Base-by-base conservation (phyloP, 192 early-diverging fungal genomes). In the Chytriomyces sp. region DNA sequence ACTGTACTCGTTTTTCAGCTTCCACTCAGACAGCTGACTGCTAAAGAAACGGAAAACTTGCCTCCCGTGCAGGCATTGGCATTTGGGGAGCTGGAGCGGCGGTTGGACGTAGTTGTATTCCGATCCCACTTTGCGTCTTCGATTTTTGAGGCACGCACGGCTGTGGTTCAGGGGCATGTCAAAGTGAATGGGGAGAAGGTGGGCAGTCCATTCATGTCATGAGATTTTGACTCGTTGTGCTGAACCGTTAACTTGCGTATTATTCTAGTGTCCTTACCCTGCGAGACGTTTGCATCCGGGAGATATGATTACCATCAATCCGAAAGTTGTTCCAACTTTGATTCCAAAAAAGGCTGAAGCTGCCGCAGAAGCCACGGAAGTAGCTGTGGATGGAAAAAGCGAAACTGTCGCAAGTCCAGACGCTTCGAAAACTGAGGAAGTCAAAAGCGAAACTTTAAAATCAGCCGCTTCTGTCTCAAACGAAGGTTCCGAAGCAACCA, bases 91-190 rank as follows among this genome's bases (percentile, higher is more conserved):
- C 87, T 96, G 79, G 97, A 99, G 87, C 83, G 96, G 70, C 86
- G 97, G 13, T 75, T 98, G 65, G 97, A 99, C 84, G 93, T 95
- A 79, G 92, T 96, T 75, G 86, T 99, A 74, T 97, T 97, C 83
- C 86, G 97, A 68, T 91, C 91, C 71, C 94, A 94, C 84, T 96
- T 99, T 87, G 94, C 93, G 16, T 88, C 89, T 48, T 93, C 91
- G 60, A 91, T 97, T 78, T 94, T 89, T 82, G 87, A 90, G 85
- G 97, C 97, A 45, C 87, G 95, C 66, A 89, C 91, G 77, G 72
- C 93, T 50, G 92, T 96, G 43, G 84, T 91, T 24, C 90, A 92
- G 66, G 95, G 96, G 59, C 93, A 97, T 72, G 95, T 99, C 57
- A 92, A 82, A 66, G 91, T 99, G 67, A 99, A 99, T 64, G 97